Conservation (phyloP, 2,329 filamentous ascomycete genomes). For the Colletotrichum chlorophyti region DNA sequence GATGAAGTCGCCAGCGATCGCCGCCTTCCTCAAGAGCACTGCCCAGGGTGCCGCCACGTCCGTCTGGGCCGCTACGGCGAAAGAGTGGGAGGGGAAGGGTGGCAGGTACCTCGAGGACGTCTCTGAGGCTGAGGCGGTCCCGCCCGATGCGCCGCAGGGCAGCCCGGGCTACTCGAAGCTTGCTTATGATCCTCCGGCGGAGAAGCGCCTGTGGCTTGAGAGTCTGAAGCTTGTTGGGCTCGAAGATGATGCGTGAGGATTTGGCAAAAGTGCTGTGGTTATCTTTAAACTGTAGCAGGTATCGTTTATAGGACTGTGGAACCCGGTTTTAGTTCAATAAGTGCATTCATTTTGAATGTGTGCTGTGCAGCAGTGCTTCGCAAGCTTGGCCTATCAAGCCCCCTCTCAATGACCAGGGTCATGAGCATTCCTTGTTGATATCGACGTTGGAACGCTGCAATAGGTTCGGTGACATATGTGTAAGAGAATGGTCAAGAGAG, state of each 20-base stretch:
- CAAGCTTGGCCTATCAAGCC: too few species aligned
- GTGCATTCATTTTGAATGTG: too few species aligned
- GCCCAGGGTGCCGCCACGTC: slow-evolving; percentile 56
- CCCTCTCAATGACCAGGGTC: too few species aligned
- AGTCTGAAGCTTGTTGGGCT: slow-evolving; percentile 25
- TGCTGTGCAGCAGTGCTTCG: too few species aligned
- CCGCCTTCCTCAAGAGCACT: slow-evolving; percentile 4
- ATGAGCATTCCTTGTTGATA: too few species aligned
- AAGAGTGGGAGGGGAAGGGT: slow-evolving; percentile 51
- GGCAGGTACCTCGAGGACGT: slow-evolving; percentile 54
- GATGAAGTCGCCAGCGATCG: slow-evolving; percentile 5
- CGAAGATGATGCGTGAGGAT: slow-evolving; percentile 16
- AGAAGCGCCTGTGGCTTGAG: slow-evolving; percentile 23
- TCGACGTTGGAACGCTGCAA: too few species aligned
- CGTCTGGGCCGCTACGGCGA: slow-evolving; percentile 49
- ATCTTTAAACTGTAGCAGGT: too few species aligned
- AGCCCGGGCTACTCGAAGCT: slow-evolving; percentile 31
- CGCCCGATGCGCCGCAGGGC: slow-evolving; percentile 1
- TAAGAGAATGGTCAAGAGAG: too few species aligned
- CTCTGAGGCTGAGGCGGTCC: slow-evolving; percentile 34
- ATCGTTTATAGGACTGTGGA: too few species aligned
- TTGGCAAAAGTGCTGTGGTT: too few species aligned
- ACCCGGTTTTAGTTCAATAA: too few species aligned
- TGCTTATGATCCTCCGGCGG: slow-evolving; percentile 25
- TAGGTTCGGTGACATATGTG: too few species aligned